Conservation (phyloP, 768 basidiomycete species). For the Pisolithus tinctorius region DNA sequence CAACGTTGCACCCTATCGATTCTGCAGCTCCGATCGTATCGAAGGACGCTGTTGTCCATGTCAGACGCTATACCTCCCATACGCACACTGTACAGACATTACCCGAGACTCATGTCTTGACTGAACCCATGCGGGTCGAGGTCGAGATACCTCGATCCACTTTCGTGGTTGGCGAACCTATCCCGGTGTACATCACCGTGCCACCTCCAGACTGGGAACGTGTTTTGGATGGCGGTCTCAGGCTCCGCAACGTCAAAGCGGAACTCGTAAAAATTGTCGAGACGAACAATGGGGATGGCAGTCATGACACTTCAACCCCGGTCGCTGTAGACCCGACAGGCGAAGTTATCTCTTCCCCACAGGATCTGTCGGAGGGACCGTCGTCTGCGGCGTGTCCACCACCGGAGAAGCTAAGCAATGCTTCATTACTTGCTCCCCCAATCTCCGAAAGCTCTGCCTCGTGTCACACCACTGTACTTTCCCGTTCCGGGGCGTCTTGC, state of each 20-base stretch:
- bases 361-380: conserved; percentile 20
- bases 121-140: conserved; percentile 60
- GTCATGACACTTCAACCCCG: conserved; percentile 27
- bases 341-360: conserved; percentile 8
- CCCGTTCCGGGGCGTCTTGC: conserved; percentile 87
- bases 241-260: conserved; percentile 73
- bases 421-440: conserved; percentile 35
- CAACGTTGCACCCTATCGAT: conserved; percentile 51
- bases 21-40: conserved; percentile 33
- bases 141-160: conserved; percentile 67
- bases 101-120: conserved; percentile 52
- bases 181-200: conserved; percentile 75
- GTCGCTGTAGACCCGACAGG: conserved; percentile 14
- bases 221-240: conserved; percentile 61
- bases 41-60: conserved; percentile 61
- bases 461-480: conserved; percentile 46
- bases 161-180: conserved; percentile 64
- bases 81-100: conserved; percentile 45
- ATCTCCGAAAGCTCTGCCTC: conserved; percentile 34
- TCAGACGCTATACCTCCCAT: conserved; percentile 68
- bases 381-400: conserved; percentile 21
- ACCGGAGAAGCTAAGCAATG: conserved; percentile 26
- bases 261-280: conserved; percentile 69
- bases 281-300: conserved; percentile 42
- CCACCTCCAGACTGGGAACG: conserved; percentile 66